Evolutionary conservation across 2,329 filamentous ascomycete species (phyloP), one percentile per base, ranked within the genome.

Genomic region (Stagonosporopsis vannaccii): DNA sequence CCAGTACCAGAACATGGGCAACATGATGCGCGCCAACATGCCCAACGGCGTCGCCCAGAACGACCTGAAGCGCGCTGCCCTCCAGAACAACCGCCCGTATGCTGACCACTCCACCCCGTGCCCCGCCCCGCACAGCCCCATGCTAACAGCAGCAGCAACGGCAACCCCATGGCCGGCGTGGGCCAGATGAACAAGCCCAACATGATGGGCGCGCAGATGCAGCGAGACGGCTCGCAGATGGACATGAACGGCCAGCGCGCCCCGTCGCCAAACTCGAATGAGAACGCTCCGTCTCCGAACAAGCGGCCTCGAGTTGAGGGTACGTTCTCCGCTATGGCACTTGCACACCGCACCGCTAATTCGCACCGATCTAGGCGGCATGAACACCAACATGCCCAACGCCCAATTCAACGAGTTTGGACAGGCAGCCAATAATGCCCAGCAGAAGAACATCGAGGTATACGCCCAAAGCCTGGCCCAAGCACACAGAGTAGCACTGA

Each of bases 251-350:
- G 90, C 65, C 79, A 78, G 61, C 87, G 92, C 57, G 89, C 92
- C 25, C 87, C 89, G 55, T 97, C 94, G 30, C 94, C 94, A 7
- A 87, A 88, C 46, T 89, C 89, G 33, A 88, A 87, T 51, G 93
- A 97, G 49, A 95, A 95, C 70, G 92, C 91, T 23, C 92, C 92
- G 4, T 98, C 94, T 28, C 94, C 94, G 2, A 94, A 90, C 61
- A 98, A 98, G 81, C 86, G 93, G 70, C 91, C 88, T 55, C 90
- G 93, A 54, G 85, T 97, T 58, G 91, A 93, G 62, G 87, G 89
- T 70, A 83, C 83, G 66, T 63, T 36, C 4, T 28, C 19, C 17
- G 25, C 40, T 6, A 15, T 17, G 4, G 1, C 23, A 17, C 5
- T 8, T 23, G 5, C 39, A 86, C 56, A 86, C 79, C 82, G 69